These are phyloP conservation scores for Setaria italica DNA, from an alignment of 202 grass and related monocot species.

Conservation along the genomic window DNA sequence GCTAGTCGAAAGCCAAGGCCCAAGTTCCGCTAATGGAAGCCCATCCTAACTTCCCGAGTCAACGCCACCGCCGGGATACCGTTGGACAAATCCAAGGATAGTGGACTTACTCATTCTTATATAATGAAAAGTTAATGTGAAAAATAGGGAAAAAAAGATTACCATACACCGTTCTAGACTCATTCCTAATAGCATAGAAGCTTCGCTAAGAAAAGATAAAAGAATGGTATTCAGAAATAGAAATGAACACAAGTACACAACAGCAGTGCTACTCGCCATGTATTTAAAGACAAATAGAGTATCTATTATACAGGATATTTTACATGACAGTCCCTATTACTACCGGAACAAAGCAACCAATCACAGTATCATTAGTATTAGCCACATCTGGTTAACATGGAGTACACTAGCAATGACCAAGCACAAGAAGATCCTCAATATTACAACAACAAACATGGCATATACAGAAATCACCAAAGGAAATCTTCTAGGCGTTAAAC, in stretches of 20 bases:
- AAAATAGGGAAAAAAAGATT: background rate
- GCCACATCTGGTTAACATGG: too few species aligned
- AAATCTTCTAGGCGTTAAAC: slow-evolving; percentile 36
- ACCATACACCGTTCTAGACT: background rate
- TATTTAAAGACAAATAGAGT: background rate
- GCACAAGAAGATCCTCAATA: background rate
- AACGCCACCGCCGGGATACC: too few species aligned
- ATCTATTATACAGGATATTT: background rate
- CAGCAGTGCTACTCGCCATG: too few species aligned
- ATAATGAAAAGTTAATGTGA: background rate
- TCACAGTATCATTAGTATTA: background rate
- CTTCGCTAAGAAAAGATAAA: too few species aligned
- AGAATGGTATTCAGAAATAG: too few species aligned
- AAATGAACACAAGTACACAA: too few species aligned
- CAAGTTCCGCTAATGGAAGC: too few species aligned
- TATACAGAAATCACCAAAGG: background rate
- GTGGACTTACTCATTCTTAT: too few species aligned
- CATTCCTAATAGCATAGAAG: background rate
- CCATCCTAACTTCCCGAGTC: too few species aligned
- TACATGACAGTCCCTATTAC: background rate
- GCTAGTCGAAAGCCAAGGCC: too few species aligned
- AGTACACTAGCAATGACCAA: background rate
- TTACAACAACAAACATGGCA: background rate
- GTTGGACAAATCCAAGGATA: too few species aligned
- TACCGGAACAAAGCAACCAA: background rate